These are phyloP conservation scores for Xylariaceae sp. DNA, from an alignment of 2,329 filamentous ascomycete genomes.

Conservation along the genomic window DNA sequence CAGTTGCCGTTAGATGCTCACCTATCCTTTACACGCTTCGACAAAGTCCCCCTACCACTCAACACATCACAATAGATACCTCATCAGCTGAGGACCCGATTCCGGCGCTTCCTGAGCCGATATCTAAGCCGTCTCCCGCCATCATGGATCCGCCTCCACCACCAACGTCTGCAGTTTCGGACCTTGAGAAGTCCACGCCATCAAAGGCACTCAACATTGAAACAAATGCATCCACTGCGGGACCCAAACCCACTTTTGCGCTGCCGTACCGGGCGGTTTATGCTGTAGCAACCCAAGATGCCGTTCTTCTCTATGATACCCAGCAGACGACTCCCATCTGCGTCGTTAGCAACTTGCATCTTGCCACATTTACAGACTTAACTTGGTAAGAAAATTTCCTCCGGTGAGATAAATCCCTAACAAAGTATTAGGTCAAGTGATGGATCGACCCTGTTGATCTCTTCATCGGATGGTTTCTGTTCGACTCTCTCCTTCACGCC, in stretches of 20 bases:
- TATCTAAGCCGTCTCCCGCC: slow-evolving; percentile 65
- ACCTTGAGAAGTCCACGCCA: slow-evolving; percentile 56
- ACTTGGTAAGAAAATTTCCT: slow-evolving; percentile 72
- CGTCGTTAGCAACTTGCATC: slow-evolving; percentile 95
- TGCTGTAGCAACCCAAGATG: slow-evolving; percentile 95
- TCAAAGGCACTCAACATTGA: slow-evolving; percentile 58
- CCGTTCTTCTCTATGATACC: slow-evolving; percentile 93
- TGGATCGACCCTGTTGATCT: slow-evolving; percentile 83
- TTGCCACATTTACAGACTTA: slow-evolving; percentile 95
- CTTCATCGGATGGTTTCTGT: slow-evolving; percentile 98
- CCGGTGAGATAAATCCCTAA: slow-evolving; percentile 35
- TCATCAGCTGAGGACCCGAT: slow-evolving; percentile 87
- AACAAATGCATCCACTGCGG: slow-evolving; percentile 57
- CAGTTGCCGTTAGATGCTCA: slow-evolving; percentile 93
- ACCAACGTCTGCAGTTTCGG: slow-evolving; percentile 56
- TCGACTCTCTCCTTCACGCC: slow-evolving; percentile 85
- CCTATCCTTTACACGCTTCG: slow-evolving; percentile 86
- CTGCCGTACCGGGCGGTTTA: slow-evolving; percentile 95
- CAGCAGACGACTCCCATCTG: slow-evolving; percentile 94
- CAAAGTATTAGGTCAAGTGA: slow-evolving; percentile 69
- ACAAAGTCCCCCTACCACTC: slow-evolving; percentile 71
- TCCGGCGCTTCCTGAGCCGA: slow-evolving; percentile 81
- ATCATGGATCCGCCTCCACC: slow-evolving; percentile 85
- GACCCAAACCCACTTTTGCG: slow-evolving; percentile 76
- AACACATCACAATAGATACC: slow-evolving; percentile 93